These are phyloP conservation scores for Aspergillus fischeri DNA, from an alignment of 2,329 filamentous ascomycete genomes.

Conservation along the genomic window DNA sequence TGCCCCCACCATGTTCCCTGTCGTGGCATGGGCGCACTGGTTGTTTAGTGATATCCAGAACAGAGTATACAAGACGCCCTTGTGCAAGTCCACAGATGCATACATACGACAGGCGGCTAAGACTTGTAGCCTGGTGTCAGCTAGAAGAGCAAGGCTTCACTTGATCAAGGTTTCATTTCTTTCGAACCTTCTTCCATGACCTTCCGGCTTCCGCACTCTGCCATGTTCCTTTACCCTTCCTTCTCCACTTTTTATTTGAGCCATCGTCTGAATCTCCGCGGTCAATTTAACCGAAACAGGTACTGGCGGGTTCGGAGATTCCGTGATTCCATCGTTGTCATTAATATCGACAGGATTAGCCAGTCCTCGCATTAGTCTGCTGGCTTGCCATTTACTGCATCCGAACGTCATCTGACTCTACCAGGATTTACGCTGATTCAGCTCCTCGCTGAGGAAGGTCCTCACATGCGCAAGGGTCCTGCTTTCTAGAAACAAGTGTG, in stretches of 20 bases:
- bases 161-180: background rate
- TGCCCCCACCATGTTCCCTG: no score
- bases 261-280: constrained; percentile 1
- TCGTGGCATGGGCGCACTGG: background rate
- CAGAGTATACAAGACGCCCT: background rate
- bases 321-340: background rate
- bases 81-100: background rate
- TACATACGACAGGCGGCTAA: background rate
- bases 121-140: no score
- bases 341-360: background rate
- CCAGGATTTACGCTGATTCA: background rate
- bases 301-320: background rate
- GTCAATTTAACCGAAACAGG: constrained; percentile 14
- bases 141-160: no score
- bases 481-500: background rate
- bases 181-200: background rate
- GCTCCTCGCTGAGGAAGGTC: background rate
- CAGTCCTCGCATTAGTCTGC: background rate
- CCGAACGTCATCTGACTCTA: background rate
- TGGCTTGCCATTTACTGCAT: background rate
- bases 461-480: background rate
- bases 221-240: constrained; percentile 2
- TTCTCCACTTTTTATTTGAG: constrained; percentile 11
- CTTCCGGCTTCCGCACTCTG: background rate
- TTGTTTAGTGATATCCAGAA: background rate